Conservation (phyloP, 139 green algal genomes). For the Volvox reticuliferus region DNA sequence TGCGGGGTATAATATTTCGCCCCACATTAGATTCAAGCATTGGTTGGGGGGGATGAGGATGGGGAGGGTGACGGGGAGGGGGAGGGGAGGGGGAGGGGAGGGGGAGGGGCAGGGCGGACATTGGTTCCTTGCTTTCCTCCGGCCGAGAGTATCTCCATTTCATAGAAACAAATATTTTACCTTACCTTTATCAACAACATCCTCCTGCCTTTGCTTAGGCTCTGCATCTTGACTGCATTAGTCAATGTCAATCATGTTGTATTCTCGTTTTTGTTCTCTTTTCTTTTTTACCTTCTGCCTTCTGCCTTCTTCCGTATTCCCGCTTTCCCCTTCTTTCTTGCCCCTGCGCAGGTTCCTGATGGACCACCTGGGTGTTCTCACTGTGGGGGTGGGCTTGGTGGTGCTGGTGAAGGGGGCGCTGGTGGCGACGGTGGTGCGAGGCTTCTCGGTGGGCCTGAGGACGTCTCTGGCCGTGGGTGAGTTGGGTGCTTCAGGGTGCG, state of each 20-base stretch:
- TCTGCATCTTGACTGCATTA: too few species aligned
- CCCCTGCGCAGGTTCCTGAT: constrained; percentile 77
- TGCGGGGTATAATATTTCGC: too few species aligned
- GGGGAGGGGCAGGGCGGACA: neutral
- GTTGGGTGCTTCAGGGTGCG: neutral
- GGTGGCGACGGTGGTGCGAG: constrained; percentile 84
- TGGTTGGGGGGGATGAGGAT: neutral
- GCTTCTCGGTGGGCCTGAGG: constrained; percentile 55
- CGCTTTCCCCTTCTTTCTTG: constrained; percentile 39
- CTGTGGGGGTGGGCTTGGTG: constrained; percentile 73
- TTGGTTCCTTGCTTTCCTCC: neutral
- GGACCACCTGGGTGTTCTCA: constrained; percentile 87
- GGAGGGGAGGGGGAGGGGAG: neutral
- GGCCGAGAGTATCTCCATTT: too few species aligned
- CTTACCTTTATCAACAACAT: too few species aligned
- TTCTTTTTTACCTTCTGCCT: too few species aligned
- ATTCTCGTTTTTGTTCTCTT: too few species aligned
- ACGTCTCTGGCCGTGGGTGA: constrained; percentile 80
- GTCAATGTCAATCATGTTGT: too few species aligned
- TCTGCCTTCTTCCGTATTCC: neutral
- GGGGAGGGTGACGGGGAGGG: neutral
- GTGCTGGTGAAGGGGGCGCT: constrained; percentile 87
- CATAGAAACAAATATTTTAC: too few species aligned
- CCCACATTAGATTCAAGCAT: too few species aligned
- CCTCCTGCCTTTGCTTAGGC: too few species aligned